Evolutionary conservation across 371 early-diverging fungal genomes (phyloP).

Genomic region (Lichtheimia corymbifera): DNA sequence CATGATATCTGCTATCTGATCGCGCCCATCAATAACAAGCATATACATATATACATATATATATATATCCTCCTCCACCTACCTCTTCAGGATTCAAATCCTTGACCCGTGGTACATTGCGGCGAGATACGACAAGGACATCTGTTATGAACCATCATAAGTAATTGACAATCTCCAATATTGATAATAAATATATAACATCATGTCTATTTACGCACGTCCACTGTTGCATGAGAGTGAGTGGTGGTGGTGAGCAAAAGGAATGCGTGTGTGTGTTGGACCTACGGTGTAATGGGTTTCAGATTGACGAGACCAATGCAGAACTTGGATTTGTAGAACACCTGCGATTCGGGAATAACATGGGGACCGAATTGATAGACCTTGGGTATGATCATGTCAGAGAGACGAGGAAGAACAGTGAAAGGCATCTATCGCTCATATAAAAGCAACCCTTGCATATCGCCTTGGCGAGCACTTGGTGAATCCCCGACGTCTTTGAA

Average conservation of each 20-base stretch:
- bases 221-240: background rate
- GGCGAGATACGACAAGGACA: slow-evolving; percentile 79
- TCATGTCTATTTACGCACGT: background rate
- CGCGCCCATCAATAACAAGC: background rate
- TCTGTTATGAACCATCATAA: slow-evolving; percentile 45
- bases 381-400: slow-evolving; percentile 8
- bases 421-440: background rate
- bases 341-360: slow-evolving; percentile 62
- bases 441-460: too few species aligned
- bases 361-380: slow-evolving; percentile 65
- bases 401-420: background rate
- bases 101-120: slow-evolving; percentile 67
- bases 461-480: too few species aligned
- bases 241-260: too few species aligned
- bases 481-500: too few species aligned
- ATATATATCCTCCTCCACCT: background rate
- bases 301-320: slow-evolving; percentile 84
- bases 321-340: slow-evolving; percentile 71
- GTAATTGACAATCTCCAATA: background rate
- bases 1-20: slow-evolving; percentile 73
- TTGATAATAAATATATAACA: too few species aligned
- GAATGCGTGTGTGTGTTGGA: too few species aligned
- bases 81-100: slow-evolving; percentile 83
- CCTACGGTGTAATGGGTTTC: slow-evolving; percentile 83
- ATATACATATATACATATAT: background rate